Evolutionary conservation across 2,329 filamentous ascomycete genomes (phyloP).

Genomic region (Colletotrichum truncatum): DNA sequence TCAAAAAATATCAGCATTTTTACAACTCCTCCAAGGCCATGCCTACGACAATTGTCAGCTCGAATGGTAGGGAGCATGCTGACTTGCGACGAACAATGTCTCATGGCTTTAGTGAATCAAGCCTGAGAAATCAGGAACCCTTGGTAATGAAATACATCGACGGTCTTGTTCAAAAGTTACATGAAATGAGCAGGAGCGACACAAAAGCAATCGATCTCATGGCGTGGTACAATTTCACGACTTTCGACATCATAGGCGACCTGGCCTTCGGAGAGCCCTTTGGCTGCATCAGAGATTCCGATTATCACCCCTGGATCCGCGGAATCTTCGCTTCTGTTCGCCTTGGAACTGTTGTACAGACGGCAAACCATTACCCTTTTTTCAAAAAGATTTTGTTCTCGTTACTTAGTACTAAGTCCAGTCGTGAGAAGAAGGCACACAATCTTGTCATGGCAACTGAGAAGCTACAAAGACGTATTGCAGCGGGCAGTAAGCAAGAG

Average conservation of each 20-base stretch:
- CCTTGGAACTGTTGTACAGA: no score
- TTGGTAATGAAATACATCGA: constrained; percentile 47
- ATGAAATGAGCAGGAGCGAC: constrained; percentile 31
- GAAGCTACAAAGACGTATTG: no score
- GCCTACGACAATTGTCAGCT: background rate
- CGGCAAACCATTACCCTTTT: no score
- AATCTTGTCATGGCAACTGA: no score
- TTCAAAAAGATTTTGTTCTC: no score
- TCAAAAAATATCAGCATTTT: background rate
- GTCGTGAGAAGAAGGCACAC: no score
- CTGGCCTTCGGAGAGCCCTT: background rate
- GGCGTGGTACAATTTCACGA: background rate
- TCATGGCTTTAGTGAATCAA: constrained; percentile 34
- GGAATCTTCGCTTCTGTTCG: background rate
- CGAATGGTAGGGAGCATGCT: background rate
- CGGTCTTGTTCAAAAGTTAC: constrained; percentile 46
- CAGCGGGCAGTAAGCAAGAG: no score
- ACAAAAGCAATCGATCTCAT: background rate
- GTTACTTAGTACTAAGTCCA: no score
- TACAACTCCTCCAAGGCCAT: background rate
- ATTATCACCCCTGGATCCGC: background rate
- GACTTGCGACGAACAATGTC: constrained; percentile 19
- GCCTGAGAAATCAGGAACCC: constrained; percentile 34
- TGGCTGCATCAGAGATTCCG: background rate
- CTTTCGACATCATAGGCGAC: constrained; percentile 2